Evolutionary conservation across 148 eudicot genomes (phyloP).

Genomic region (Dysphania ambrosioides): DNA sequence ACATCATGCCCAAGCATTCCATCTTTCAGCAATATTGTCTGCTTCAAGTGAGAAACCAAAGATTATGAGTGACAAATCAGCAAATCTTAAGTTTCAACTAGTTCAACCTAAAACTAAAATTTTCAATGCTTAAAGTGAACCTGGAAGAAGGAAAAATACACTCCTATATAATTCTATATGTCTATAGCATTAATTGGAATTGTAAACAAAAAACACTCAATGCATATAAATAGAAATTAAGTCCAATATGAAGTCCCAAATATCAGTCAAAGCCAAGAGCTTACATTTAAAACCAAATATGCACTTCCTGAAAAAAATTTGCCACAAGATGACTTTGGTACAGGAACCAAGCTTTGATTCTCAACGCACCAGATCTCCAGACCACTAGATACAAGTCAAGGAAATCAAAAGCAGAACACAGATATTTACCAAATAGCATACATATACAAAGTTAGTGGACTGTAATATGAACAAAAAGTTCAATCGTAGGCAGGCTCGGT

Average conservation of each 20-base stretch:
- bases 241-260: background rate
- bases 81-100: background rate
- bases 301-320: constrained; percentile 61
- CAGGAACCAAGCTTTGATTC: constrained; percentile 46
- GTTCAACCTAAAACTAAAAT: background rate
- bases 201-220: background rate
- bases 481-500: background rate
- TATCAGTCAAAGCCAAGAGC: constrained; percentile 2
- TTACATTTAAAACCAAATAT: constrained; percentile 67
- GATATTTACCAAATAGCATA: background rate
- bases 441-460: background rate
- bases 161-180: background rate
- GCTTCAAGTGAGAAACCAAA: constrained; percentile 5
- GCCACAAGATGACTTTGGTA: constrained; percentile 58
- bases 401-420: constrained; percentile 6
- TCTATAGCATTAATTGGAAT: background rate
- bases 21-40: constrained; percentile 53
- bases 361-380: constrained; percentile 64
- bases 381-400: constrained; percentile 45
- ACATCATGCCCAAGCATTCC: constrained; percentile 53
- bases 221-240: background rate
- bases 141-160: background rate
- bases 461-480: background rate
- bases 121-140: background rate
- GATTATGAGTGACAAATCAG: background rate